phyloP scores from a whole-genome alignment of 441 rosid species.

The Rhodomyrtus psidioides region DNA sequence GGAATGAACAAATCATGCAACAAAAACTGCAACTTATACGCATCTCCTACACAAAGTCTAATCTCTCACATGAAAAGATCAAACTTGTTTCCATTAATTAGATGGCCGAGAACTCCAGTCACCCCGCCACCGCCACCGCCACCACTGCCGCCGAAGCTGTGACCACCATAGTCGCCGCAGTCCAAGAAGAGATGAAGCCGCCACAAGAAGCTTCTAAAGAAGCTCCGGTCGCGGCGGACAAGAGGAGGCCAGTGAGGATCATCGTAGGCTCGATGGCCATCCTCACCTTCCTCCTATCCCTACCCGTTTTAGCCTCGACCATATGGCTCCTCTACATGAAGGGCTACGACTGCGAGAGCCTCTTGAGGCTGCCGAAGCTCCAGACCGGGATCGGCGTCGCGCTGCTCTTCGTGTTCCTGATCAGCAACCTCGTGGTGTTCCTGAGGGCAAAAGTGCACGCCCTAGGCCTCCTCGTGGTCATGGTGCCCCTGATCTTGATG shows the following conservation, averaged over 20 bases:
- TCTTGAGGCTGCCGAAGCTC: conserved; percentile 43
- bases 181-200: neutral
- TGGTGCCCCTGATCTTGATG: conserved; percentile 46
- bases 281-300: conserved; percentile 37
- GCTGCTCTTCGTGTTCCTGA: conserved; percentile 36
- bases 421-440: conserved; percentile 32
- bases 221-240: neutral
- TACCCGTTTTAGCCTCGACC: conserved; percentile 46
- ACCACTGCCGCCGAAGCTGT: neutral
- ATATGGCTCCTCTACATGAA: conserved; percentile 65
- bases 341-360: conserved; percentile 61
- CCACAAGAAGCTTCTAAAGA: neutral
- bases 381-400: conserved; percentile 38
- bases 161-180: neutral
- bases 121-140: neutral
- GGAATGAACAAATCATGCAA: neutral
- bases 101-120: neutral
- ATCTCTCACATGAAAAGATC: neutral
- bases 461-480: conserved; percentile 37
- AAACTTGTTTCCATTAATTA: neutral
- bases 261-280: conserved; percentile 28
- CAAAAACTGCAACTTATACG: neutral
- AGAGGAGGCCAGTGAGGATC: conserved; percentile 2
- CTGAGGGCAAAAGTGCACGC: conserved; percentile 33
- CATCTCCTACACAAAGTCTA: neutral